Percentiles rank a stretch among this genome's conserved stretches.
Evolutionary conservation across 768 basidiomycete genomes (phyloP).

Genomic region (Gyrodon lividus): DNA sequence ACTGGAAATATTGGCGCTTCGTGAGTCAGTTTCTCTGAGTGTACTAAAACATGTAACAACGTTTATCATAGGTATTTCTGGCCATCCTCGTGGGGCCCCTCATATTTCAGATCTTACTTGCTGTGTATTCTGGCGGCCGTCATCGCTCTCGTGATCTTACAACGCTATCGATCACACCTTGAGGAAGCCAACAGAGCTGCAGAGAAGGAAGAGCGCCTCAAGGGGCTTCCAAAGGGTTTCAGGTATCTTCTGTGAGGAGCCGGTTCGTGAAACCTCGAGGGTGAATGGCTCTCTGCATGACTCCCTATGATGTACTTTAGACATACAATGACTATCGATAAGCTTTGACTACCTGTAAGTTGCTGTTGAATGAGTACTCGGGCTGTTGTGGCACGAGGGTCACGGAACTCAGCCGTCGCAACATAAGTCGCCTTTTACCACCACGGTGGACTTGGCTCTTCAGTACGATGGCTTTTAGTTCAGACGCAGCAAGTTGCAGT

Average conservation of each 20-base stretch:
- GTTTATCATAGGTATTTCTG: conserved; percentile 49
- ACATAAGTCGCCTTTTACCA: no score
- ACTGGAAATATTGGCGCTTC: conserved; percentile 4
- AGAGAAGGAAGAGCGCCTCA: conserved; percentile 37
- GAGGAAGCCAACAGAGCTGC: conserved; percentile 36
- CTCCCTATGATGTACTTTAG: no score
- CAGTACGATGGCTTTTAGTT: background rate
- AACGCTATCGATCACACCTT: conserved; percentile 43
- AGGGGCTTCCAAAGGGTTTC: conserved; percentile 34
- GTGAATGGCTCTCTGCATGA: no score
- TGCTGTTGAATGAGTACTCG: conserved; percentile 11
- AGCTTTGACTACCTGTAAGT: no score
- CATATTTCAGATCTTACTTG: conserved; percentile 63
- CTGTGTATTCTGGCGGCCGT: conserved; percentile 64
- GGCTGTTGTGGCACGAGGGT: no score
- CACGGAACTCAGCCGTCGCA: no score
- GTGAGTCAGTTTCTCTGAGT: conserved; percentile 6
- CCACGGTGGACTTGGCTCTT: no score
- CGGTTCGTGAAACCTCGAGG: no score
- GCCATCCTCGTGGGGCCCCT: conserved; percentile 63
- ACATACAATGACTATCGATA: background rate
- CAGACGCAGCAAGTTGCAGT: background rate
- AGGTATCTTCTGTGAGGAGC: conserved; percentile 42
- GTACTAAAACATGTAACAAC: background rate
- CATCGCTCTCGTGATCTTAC: conserved; percentile 46